phyloP scores from a whole-genome alignment of 2,329 filamentous ascomycete genomes.

The Metarhizium robertsii region DNA sequence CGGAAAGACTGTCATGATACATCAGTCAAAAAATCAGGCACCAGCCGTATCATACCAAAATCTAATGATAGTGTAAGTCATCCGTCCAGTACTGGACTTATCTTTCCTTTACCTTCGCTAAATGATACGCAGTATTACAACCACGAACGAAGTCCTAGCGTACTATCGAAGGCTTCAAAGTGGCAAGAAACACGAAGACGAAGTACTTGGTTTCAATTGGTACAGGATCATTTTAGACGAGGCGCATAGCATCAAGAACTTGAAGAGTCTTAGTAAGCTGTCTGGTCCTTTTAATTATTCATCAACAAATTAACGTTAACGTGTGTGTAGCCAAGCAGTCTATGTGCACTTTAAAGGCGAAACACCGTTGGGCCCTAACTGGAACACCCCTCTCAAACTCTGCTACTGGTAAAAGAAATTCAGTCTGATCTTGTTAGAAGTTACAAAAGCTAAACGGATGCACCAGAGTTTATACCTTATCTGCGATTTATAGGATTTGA shows the following conservation, averaged over 20 bases:
- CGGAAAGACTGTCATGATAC: conserved; percentile 1
- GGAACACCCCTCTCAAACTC: conserved; percentile 27
- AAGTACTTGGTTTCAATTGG: conserved; percentile 21
- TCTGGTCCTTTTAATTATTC: not conserved
- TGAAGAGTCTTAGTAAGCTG: conserved; percentile 20
- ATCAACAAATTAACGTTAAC: not conserved
- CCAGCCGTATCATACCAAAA: not conserved
- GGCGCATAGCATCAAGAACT: conserved; percentile 46
- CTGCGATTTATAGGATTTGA: conserved; percentile 21
- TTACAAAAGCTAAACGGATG: not conserved
- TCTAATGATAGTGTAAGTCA: not conserved
- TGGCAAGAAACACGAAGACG: not conserved
- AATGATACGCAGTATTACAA: not conserved
- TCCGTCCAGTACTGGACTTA: not conserved
- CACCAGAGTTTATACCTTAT: conserved; percentile 26
- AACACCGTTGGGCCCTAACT: conserved; percentile 24
- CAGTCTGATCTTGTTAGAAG: not conserved
- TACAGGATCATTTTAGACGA: conserved; percentile 48
- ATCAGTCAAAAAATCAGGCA: conserved; percentile 1
- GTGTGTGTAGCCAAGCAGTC: not conserved
- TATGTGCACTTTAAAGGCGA: conserved; percentile 17
- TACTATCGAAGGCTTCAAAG: not conserved
- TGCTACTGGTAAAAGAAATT: conserved; percentile 14
- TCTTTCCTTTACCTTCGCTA: not conserved
- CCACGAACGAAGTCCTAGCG: not conserved